A percentile compares a stretch with the other conserved stretches of the same genome.
phyloP scores from a whole-genome alignment of 768 basidiomycete species.

The Lyophyllum shimeji region DNA sequence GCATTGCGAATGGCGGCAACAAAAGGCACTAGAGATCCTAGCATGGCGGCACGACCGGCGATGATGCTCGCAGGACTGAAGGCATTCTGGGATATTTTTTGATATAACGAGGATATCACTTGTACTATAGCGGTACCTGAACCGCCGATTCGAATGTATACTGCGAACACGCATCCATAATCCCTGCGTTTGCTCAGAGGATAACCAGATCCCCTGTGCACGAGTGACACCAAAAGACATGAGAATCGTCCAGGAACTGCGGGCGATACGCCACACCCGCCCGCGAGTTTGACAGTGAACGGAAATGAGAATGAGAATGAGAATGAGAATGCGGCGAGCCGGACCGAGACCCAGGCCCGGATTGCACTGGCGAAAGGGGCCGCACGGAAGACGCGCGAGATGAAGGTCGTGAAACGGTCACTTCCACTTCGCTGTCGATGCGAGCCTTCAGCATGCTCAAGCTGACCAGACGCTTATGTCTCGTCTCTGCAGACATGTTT shows the following conservation, averaged over 20 bases:
- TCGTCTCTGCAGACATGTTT: slow-evolving; percentile 69
- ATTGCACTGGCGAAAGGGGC: slow-evolving; percentile 55
- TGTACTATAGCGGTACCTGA: no score
- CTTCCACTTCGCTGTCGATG: slow-evolving; percentile 76
- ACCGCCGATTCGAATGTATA: no score
- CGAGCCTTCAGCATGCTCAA: slow-evolving; percentile 89
- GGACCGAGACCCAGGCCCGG: slow-evolving; percentile 28
- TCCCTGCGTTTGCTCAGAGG: slow-evolving; percentile 34
- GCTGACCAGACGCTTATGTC: slow-evolving; percentile 81
- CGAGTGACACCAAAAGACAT: slow-evolving; percentile 87
- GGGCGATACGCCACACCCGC: slow-evolving; percentile 41
- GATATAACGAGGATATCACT: neutral
- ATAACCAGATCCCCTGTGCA: slow-evolving; percentile 83
- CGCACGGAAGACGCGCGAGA: slow-evolving; percentile 36
- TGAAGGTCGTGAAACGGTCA: slow-evolving; percentile 39
- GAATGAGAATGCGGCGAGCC: slow-evolving; percentile 21
- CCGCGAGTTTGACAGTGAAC: slow-evolving; percentile 17
- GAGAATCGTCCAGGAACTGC: slow-evolving; percentile 85
- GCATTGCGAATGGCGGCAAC: slow-evolving; percentile 81
- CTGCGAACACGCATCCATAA: neutral
- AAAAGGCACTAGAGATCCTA: slow-evolving; percentile 42
- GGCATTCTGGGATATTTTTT: neutral
- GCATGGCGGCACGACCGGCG: neutral
- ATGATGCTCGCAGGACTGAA: neutral
- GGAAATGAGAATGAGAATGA: slow-evolving; percentile 23